Evolutionary conservation across 225 moss, liverwort and hornwort genomes (phyloP), one percentile per base, ranked within the genome.

Genomic region (Sphagnum contortum): DNA sequence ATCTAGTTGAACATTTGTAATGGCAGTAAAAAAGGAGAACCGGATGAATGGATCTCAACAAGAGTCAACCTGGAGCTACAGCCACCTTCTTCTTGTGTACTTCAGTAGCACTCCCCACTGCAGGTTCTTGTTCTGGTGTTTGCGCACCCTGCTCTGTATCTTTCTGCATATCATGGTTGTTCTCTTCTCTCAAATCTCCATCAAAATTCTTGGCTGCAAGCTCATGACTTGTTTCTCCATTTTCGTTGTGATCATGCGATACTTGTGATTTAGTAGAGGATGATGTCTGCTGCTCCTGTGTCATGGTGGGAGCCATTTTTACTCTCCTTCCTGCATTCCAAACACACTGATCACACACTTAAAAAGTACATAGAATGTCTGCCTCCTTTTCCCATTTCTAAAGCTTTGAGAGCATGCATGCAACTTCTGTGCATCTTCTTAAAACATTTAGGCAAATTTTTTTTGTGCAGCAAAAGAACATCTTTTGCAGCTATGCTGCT

Each of bases 141-240:
- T 44, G 55, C 45, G 68, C 69, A 75, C 66, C 56, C 67, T 74
- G 63, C 68, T 62, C 62, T 56, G 69, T 78, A 63, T 77, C 85
- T 57, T 65, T 74, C 72, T 63, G 62, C 59, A 64, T 48, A 66
- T 67, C 69, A 70, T 74, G 62, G 74, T 73, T 74, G 73, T 64
- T 72, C 61, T 80, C 81, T 75, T 73, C 73, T 77, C 67, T 72
- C 12, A 74, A 66, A 68, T 74, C 74, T 67, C 74, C 66, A 61
- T 72, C 72, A 56, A 58, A 74, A 62, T 78, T 79, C 64, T 74
- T 75, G 66, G 75, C 70, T 57, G 86, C 79, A 79, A 71, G 75
- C 67, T 67, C 70, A 62, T 68, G 78, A 70, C 82, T 79, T 29
- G 73, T 70, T 46, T 60, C 75, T 57, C 62, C 80, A 62, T 73